Base-by-base conservation (phyloP, 2,329 filamentous ascomycete species). In the Thielaviopsis musarum region DNA sequence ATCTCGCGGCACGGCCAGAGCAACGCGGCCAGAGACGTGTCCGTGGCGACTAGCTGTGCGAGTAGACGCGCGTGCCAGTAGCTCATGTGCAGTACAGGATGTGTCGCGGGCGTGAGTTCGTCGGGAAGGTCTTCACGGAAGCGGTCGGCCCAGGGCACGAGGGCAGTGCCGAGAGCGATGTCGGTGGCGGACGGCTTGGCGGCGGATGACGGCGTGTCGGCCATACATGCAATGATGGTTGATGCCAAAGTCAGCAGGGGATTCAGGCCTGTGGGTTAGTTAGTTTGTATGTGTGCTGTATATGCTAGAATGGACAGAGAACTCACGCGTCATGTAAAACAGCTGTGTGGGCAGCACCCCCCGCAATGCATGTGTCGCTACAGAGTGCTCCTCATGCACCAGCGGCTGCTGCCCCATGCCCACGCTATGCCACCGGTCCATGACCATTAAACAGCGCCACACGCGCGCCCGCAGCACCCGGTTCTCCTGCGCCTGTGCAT, bases 361-460 rank as follows among this genome's bases (percentile, higher is more conserved):
- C 62, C 78, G 76, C 60, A 89, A 75, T 54, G 81, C 80, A 0
- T 78, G 76, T 5, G 79, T 72, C 24, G 85, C 71, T 15, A 85
- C 77, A 6, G 83, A 76, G 57, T 75, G 80, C 62, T 79, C 76
- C 64, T 85, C 79, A 1, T 79, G 80, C 60, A 89, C 81, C 61
- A 83, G 74, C 13, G 81, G 64, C 1, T 83, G 81, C 62, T 77
- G 81, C 13, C 79, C 81, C 4, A 79, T 84, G 22, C 81, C 82
- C n/a, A 82, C 77, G 3, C 85, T 82, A 66, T 87, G 81, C 83
- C 84, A 89, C 17, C 84, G 78, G 66, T 89, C 85, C 63, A 89
- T 77, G 63, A 85, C 76, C 53, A 88, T 78, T 38, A 89, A 71
- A 15, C 81, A 80, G 82, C 83, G 88, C 85, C 85, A 89, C 19